Base-by-base conservation (phyloP, 176 grass and related monocot species). In the Carex kokanica region DNA sequence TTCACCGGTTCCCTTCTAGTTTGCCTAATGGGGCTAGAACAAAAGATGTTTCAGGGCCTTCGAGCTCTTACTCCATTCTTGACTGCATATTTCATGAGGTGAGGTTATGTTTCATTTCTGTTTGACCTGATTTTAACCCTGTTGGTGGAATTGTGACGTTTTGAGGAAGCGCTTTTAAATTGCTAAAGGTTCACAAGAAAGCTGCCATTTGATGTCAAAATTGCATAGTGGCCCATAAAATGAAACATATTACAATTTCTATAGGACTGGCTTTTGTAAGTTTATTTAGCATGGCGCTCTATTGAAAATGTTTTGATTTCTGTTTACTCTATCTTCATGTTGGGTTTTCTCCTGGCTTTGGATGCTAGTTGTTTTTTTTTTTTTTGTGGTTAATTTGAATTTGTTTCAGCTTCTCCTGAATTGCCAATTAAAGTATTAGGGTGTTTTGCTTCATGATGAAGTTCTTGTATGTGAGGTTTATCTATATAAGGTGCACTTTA, bases 81-180 rank as follows among this genome's bases (percentile, higher is more conserved):
- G 95, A 98, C 73, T 98, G 95, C 88, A 95, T 98, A 86, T 98
- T 95, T 88, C 92, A 95, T 8, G 95, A 98, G 90, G 95, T 98
- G 29, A 54, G 51, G 9, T 17, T 64, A 25, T 58, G 58, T 70
- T 66, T 2, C 17, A 5, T 51, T 82, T 66, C 36, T 32, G 54
- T 47, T 24, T 27, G 31, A 36, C 8, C 81, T 25, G 63, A 60
- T 45, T 23, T 34, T 81, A 20, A 60, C 64, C 6, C 8, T 17
- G 43, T 72, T 14, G 29, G 41, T 14, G 29, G 41, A 0, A n/a
- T 51, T 29, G 43, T 87, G 43, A 27, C 84, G 64, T 88, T 78
- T 34, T 32, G 69, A 1, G 65, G 7, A 15, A 29, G 7, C 45
- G 45, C 6, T 81, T 17, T 58, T 86, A 40, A 65, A 82, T 51